Evolutionary conservation across 192 early-diverging fungal species (phyloP), one percentile per base, ranked within the genome.

Genomic region (Coemansia sp.): DNA sequence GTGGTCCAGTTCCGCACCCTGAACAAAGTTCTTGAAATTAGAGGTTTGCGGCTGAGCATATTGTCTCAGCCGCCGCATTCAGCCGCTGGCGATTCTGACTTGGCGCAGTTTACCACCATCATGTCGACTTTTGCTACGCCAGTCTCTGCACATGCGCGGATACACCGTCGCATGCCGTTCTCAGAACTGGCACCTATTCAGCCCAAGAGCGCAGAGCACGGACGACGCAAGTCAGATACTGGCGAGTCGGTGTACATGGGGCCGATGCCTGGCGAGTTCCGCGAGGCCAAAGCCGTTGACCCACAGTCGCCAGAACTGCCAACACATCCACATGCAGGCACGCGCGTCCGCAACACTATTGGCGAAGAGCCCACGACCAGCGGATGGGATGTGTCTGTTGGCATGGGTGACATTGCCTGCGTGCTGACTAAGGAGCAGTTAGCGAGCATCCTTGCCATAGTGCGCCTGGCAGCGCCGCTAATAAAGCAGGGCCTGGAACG

Each of bases 211-310:
- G 57, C 72, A 12, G 49, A 38, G 10, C 42, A 37, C 14, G 22
- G 53, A 1, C 44, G 55, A 2, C 52, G 59, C 40, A 50, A 25
- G 31, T 59, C 51, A 14, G 53, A 31, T 19, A 54, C 19, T 14
- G 65, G 53, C 5, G 79, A 76, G 50, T 69, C 79, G 19, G 50
- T 70, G 17, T 82, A 82, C 54, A 72, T 82, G 73, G 79, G 79
- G 6, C 74, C 79, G 7, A 82, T 82, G 79, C 79, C 79, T 4
- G 79, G 79, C 63, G 79, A 72, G 57, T 82, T 82, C 36, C 74
- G 79, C 17, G 66, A 75, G 48, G 68, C 48, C 10, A 72, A 60
- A 48, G 42, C 64, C 14, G 61, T 64, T 36, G 65, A 49, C 9
- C 68, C 53, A 28, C 44, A 37, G 21, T 54, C 28, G 12, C 40